These are phyloP conservation scores for Penicillium janthinellum DNA, from an alignment of 2,329 filamentous ascomycete species.

Conservation along the genomic window DNA sequence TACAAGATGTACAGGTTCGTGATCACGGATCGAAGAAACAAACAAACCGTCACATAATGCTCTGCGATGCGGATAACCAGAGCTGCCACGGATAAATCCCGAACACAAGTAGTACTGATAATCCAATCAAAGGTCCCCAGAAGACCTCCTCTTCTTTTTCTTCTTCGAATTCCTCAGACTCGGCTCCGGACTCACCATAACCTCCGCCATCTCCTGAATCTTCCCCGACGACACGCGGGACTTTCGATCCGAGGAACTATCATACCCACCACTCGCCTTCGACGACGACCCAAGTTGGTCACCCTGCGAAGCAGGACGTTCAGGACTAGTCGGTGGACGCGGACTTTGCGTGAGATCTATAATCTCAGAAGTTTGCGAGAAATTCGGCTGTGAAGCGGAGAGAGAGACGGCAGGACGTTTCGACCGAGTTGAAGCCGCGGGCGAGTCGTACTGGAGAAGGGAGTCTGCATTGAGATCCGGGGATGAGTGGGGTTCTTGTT, in stretches of 20 bases:
- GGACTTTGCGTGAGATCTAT: slow-evolving; percentile 24
- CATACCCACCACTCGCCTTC: not conserved
- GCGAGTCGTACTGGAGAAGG: slow-evolving; percentile 6
- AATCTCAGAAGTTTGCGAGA: slow-evolving; percentile 19
- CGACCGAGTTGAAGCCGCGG: slow-evolving; percentile 15
- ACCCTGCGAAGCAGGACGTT: not conserved
- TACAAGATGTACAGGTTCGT: no score
- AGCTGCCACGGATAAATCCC: no score
- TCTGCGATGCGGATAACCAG: no score
- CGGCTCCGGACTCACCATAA: slow-evolving; percentile 21
- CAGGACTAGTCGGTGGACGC: not conserved
- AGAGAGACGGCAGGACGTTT: slow-evolving; percentile 1
- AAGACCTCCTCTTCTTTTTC: slow-evolving; percentile 17
- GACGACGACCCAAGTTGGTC: not conserved
- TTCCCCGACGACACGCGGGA: slow-evolving; percentile 24
- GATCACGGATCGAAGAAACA: no score
- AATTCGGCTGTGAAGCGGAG: slow-evolving; percentile 9
- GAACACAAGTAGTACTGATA: no score
- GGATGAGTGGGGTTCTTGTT: slow-evolving; percentile 7
- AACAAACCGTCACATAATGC: no score
- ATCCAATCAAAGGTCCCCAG: slow-evolving; percentile 9
- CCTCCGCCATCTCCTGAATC: slow-evolving; percentile 23
- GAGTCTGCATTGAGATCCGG: slow-evolving; percentile 1
- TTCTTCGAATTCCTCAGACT: slow-evolving; percentile 16
- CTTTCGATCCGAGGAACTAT: slow-evolving; percentile 22